A percentile compares a stretch with the other conserved stretches of the same genome.
phyloP scores from a whole-genome alignment of 768 basidiomycete species.

The Amanita rimosa region DNA sequence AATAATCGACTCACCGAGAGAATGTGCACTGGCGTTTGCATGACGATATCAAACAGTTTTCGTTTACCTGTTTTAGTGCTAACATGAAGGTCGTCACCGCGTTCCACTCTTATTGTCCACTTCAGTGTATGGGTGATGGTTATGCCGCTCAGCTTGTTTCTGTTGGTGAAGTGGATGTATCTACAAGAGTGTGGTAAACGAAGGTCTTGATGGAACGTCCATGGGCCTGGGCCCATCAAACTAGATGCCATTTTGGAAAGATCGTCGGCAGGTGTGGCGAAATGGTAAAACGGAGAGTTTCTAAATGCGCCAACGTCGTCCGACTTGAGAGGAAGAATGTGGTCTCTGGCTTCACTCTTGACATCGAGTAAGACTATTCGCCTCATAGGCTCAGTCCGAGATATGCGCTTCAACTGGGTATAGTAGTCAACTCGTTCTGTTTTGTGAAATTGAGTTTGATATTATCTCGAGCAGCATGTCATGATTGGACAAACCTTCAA shows the following conservation, averaged over 20 bases:
- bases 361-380: conserved; percentile 55
- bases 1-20: conserved; percentile 53
- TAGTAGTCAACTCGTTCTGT: conserved; percentile 78
- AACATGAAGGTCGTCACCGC: conserved; percentile 55
- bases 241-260: conserved; percentile 44
- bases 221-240: conserved; percentile 77
- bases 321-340: conserved; percentile 69
- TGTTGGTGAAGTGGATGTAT: conserved; percentile 66
- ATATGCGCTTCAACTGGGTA: conserved; percentile 52
- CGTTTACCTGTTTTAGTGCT: conserved; percentile 60
- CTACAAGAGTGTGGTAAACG: conserved; percentile 56
- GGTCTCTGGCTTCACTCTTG: conserved; percentile 38
- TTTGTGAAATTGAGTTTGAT: not conserved
- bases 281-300: conserved; percentile 52
- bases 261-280: conserved; percentile 38
- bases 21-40: conserved; percentile 78
- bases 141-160: conserved; percentile 67
- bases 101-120: conserved; percentile 72
- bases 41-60: conserved; percentile 80
- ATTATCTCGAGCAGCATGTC: not conserved
- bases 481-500: conserved; percentile 58
- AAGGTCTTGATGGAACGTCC: conserved; percentile 65
- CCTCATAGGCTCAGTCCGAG: conserved; percentile 54
- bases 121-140: conserved; percentile 68
- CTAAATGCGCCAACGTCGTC: conserved; percentile 52